These are phyloP conservation scores for Cryptomeria japonica DNA, from an alignment of 75 land plant genomes.

Conservation along the genomic window DNA sequence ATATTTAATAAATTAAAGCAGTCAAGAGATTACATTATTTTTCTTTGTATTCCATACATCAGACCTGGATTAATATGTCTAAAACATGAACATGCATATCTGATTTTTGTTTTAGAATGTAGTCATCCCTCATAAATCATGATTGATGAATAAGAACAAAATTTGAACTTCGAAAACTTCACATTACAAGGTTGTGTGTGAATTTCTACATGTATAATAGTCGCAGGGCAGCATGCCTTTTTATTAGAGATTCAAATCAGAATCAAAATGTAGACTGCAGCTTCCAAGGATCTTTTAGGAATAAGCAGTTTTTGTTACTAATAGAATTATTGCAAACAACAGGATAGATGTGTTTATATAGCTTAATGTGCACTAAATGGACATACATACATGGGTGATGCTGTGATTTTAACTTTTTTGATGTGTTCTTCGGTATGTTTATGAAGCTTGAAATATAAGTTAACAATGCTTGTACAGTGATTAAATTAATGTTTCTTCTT, in stretches of 20 bases:
- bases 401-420: not conserved
- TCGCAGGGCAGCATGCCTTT: not conserved
- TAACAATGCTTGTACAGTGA: not conserved
- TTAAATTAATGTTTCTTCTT: not conserved
- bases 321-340: not conserved
- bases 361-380: not conserved
- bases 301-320: not conserved
- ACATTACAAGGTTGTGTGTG: not conserved
- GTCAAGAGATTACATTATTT: not conserved
- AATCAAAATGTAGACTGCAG: not conserved
- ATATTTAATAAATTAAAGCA: not conserved
- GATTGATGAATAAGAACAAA: not conserved
- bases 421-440: not conserved
- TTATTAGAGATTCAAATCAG: not conserved
- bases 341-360: not conserved
- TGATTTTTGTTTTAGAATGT: not conserved
- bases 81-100: not conserved
- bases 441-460: not conserved
- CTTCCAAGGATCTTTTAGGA: not conserved
- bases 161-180: not conserved
- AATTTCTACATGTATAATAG: not conserved
- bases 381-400: not conserved
- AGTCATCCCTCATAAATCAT: not conserved
- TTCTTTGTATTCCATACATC: not conserved
- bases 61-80: not conserved